phyloP scores from a whole-genome alignment of 2,329 filamentous ascomycete species.

The Alternaria rosae region DNA sequence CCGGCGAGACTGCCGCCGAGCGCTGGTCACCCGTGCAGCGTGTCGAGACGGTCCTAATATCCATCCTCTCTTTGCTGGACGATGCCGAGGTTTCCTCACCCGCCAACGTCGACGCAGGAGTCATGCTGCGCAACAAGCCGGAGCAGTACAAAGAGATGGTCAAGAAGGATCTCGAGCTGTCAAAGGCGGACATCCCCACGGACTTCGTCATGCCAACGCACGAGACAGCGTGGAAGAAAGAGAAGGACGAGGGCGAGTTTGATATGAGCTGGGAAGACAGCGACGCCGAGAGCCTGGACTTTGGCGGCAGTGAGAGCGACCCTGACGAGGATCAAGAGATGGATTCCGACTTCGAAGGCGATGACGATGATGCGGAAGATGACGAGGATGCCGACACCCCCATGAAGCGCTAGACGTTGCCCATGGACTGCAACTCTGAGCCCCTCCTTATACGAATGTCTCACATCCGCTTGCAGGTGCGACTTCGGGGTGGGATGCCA shows the following conservation, averaged over 20 bases:
- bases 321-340: constrained; percentile 65
- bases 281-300: constrained; percentile 65
- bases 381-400: constrained; percentile 35
- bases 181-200: constrained; percentile 79
- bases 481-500: constrained; percentile 1
- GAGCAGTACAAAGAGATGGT: constrained; percentile 74
- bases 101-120: constrained; percentile 91
- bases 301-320: constrained; percentile 70
- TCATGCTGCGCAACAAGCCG: constrained; percentile 80
- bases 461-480: background rate
- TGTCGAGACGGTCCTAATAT: constrained; percentile 93
- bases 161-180: constrained; percentile 72
- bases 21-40: constrained; percentile 94
- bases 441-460: background rate
- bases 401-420: constrained; percentile 14
- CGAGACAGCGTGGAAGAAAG: constrained; percentile 67
- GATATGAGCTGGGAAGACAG: constrained; percentile 56
- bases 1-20: constrained; percentile 87
- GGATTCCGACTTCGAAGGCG: constrained; percentile 66
- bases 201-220: constrained; percentile 84
- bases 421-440: background rate
- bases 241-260: constrained; percentile 70
- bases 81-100: constrained; percentile 93
- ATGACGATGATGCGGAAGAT: constrained; percentile 46
- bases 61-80: constrained; percentile 88